Percentiles rank a stretch among this genome's conserved stretches.
These are phyloP conservation scores for Geotrichum fermentans DNA, from an alignment of 1,139 yeast species.

Conservation along the genomic window DNA sequence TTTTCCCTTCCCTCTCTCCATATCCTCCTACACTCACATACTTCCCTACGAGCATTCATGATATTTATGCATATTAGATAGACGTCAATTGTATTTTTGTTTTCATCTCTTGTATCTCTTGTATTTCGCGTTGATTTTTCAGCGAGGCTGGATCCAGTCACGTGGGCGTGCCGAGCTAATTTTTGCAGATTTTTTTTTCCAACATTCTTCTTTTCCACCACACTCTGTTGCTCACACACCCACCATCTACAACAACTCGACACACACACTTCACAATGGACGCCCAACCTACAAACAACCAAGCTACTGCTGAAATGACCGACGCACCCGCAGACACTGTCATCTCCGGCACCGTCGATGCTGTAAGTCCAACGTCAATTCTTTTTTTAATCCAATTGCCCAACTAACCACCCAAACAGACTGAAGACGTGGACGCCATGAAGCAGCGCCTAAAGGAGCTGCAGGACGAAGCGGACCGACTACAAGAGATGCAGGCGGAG, in stretches of 20 bases:
- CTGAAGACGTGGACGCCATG: constrained; percentile 31
- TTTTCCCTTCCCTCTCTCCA: neutral
- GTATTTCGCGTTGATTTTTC: too few relatives aligned
- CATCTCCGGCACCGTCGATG: neutral
- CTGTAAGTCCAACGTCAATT: neutral
- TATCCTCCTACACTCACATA: neutral
- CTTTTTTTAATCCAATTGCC: neutral
- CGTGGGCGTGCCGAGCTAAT: too few relatives aligned
- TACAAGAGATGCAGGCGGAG: constrained; percentile 51
- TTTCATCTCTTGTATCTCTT: neutral
- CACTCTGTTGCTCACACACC: too few relatives aligned
- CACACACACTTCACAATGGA: neutral
- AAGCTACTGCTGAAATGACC: neutral
- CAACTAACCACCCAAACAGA: neutral
- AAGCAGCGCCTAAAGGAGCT: constrained; percentile 41
- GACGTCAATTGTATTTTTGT: neutral
- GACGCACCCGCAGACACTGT: neutral
- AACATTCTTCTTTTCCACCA: neutral
- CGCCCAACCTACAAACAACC: neutral
- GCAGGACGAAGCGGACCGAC: constrained; percentile 51
- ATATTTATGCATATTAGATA: neutral
- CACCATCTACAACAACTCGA: neutral
- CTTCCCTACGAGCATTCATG: neutral
- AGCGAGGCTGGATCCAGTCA: too few relatives aligned
- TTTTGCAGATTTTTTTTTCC: neutral